These are phyloP conservation scores for Yamadazyma blattariae DNA, from an alignment of 1,139 yeast species.

Conservation along the genomic window DNA sequence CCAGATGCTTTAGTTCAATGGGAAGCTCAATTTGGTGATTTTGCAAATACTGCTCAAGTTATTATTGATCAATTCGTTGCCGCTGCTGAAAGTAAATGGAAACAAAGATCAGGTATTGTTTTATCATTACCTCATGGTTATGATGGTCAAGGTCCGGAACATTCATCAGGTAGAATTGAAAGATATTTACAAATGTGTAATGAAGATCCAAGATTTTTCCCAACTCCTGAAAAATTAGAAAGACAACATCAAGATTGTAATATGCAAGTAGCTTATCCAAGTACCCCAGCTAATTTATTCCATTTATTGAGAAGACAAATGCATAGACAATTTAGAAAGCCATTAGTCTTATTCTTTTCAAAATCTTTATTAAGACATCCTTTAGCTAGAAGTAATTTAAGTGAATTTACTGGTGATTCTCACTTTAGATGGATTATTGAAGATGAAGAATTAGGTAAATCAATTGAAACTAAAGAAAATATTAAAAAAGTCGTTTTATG, in stretches of 20 bases:
- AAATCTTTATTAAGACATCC: slow-evolving; percentile 97
- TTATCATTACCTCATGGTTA: slow-evolving; percentile 98
- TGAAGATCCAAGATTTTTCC: slow-evolving; percentile 95
- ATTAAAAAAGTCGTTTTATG: slow-evolving; percentile 84
- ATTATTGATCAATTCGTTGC: slow-evolving; percentile 95
- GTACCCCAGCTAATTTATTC: slow-evolving; percentile 96
- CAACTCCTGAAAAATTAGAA: slow-evolving; percentile 79
- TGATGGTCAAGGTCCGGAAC: slow-evolving; percentile 99
- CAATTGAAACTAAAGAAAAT: slow-evolving; percentile 74
- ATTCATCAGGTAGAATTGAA: slow-evolving; percentile 96
- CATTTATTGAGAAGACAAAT: slow-evolving; percentile 97
- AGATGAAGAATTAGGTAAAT: slow-evolving; percentile 77
- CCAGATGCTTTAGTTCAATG: slow-evolving; percentile 96
- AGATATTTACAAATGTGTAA: slow-evolving; percentile 94
- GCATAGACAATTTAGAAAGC: slow-evolving; percentile 99
- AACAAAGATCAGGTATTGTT: slow-evolving; percentile 96
- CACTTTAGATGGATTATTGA: slow-evolving; percentile 96
- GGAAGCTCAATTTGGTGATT: slow-evolving; percentile 99
- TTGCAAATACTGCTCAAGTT: slow-evolving; percentile 99
- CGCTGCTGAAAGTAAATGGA: slow-evolving; percentile 98
- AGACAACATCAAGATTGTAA: slow-evolving; percentile 99
- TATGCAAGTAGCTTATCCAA: slow-evolving; percentile 97
- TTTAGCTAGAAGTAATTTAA: slow-evolving; percentile 81
- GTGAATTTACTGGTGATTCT: slow-evolving; percentile 88
- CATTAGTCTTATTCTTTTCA: slow-evolving; percentile 84